phyloP scores from a whole-genome alignment of 2,329 filamentous ascomycete species.

The Zalaria sp. region DNA sequence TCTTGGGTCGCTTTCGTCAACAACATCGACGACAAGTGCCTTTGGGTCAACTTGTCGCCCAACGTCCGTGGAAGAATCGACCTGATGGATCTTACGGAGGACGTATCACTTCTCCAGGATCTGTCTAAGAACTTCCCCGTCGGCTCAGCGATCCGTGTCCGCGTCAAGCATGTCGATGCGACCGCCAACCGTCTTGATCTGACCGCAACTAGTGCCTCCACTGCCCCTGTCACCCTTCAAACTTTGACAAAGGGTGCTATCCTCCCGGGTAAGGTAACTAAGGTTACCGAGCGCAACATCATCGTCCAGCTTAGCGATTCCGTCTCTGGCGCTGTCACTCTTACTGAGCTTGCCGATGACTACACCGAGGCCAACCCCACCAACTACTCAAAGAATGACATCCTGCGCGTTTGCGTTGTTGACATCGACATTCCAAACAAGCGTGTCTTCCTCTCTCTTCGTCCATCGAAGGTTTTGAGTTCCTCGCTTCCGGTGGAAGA shows the following conservation, averaged over 20 bases:
- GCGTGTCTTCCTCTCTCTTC: slow-evolving; percentile 63
- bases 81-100: slow-evolving; percentile 73
- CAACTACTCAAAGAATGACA: slow-evolving; percentile 67
- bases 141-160: slow-evolving; percentile 74
- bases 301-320: slow-evolving; percentile 73
- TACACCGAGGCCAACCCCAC: slow-evolving; percentile 67
- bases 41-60: slow-evolving; percentile 87
- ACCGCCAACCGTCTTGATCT: slow-evolving; percentile 68
- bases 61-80: slow-evolving; percentile 74
- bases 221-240: slow-evolving; percentile 48
- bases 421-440: slow-evolving; percentile 75
- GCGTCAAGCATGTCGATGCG: slow-evolving; percentile 60
- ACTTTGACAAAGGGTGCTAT: slow-evolving; percentile 67
- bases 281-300: slow-evolving; percentile 69
- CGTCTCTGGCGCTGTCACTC: slow-evolving; percentile 64
- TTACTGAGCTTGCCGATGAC: slow-evolving; percentile 77
- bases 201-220: slow-evolving; percentile 48
- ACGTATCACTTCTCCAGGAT: slow-evolving; percentile 64
- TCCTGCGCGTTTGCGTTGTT: slow-evolving; percentile 75
- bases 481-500: slow-evolving; percentile 72
- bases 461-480: slow-evolving; percentile 79
- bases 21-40: slow-evolving; percentile 62
- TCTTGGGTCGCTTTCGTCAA: slow-evolving; percentile 77
- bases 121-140: slow-evolving; percentile 70
- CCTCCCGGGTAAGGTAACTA: slow-evolving; percentile 70